These are phyloP conservation scores for Groenewaldozyma salmanticensis DNA, from an alignment of 805 yeast genomes.

Conservation along the genomic window DNA sequence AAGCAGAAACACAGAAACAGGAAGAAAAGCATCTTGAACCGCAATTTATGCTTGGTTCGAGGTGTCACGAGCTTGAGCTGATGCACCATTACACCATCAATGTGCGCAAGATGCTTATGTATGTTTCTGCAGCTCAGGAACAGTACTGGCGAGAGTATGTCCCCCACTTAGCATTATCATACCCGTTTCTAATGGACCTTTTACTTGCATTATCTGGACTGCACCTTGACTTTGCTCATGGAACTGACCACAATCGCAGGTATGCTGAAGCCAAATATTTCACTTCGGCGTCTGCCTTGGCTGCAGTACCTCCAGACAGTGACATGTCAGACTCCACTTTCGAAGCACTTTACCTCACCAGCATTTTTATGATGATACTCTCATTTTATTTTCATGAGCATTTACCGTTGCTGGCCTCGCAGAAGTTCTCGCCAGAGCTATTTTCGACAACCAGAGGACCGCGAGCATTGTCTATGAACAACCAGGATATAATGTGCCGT, in stretches of 20 bases:
- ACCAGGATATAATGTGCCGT: not conserved
- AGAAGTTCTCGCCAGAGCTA: not conserved
- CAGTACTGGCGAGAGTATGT: conserved; percentile 12
- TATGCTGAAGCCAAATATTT: conserved; percentile 2
- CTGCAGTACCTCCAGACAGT: not conserved
- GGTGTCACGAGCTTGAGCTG: conserved; percentile 11
- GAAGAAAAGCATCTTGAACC: no score
- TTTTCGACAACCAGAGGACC: not conserved
- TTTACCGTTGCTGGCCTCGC: conserved; percentile 2
- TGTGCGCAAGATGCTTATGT: conserved; percentile 10
- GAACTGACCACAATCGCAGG: conserved; percentile 2
- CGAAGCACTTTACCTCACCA: conserved; percentile 10
- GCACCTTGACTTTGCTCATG: conserved; percentile 8
- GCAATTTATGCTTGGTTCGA: no score
- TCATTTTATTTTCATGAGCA: conserved; percentile 11
- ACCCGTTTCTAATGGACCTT: conserved; percentile 8
- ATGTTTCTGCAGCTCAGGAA: conserved; percentile 5
- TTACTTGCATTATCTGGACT: conserved; percentile 12
- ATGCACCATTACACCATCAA: conserved; percentile 11
- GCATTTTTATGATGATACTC: conserved; percentile 14
- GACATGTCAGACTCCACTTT: not conserved
- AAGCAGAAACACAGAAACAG: no score
- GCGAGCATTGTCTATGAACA: not conserved
- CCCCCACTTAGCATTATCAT: conserved; percentile 8
- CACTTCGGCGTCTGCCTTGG: not conserved